phyloP scores from a whole-genome alignment of 2,329 filamentous ascomycete genomes.

The Knufia petricola region DNA sequence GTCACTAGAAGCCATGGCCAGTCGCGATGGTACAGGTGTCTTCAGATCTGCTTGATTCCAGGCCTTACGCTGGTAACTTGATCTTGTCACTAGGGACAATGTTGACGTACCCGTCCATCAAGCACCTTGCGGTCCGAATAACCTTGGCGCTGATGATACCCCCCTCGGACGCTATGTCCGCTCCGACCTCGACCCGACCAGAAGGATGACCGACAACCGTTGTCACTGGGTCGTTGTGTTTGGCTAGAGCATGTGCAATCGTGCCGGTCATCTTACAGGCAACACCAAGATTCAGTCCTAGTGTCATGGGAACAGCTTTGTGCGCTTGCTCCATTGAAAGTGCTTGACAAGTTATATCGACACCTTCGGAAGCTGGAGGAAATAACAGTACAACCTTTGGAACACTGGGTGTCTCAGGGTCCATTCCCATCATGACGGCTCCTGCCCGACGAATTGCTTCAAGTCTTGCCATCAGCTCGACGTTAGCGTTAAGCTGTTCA shows the following conservation, averaged over 20 bases:
- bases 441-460: constrained; percentile 50
- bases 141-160: constrained; percentile 15
- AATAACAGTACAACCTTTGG: constrained; percentile 56
- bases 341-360: constrained; percentile 38
- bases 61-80: not conserved
- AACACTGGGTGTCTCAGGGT: constrained; percentile 34
- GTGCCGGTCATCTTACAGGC: constrained; percentile 39
- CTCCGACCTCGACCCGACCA: constrained; percentile 27
- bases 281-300: constrained; percentile 42
- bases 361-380: constrained; percentile 39
- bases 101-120: constrained; percentile 20
- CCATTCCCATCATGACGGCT: constrained; percentile 53
- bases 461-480: constrained; percentile 37
- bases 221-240: constrained; percentile 22
- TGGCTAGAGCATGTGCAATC: constrained; percentile 28
- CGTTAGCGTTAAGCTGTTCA: constrained; percentile 42
- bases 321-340: constrained; percentile 50
- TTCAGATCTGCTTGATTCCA: too few species aligned
- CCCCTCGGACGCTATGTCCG: constrained; percentile 10
- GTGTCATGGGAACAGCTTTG: constrained; percentile 47
- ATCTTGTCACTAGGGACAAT: not conserved
- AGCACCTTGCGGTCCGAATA: constrained; percentile 17
- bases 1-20: too few species aligned
- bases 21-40: too few species aligned
- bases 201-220: constrained; percentile 38